Conservation (phyloP, 2,329 filamentous ascomycete genomes). For the Aphanocladium album region DNA sequence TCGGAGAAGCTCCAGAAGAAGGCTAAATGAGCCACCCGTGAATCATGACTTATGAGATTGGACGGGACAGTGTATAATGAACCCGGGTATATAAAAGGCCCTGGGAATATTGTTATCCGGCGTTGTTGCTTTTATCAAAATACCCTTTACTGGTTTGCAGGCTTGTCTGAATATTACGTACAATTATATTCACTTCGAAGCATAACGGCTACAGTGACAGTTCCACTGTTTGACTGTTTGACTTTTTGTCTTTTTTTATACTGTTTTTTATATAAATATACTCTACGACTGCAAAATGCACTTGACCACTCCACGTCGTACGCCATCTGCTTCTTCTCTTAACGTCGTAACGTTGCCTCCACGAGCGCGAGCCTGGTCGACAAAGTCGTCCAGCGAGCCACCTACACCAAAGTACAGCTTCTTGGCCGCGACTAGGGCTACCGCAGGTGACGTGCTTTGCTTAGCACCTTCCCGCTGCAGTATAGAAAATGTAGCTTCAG, state of each 20-base stretch:
- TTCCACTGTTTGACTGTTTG: background rate
- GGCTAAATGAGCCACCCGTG: background rate
- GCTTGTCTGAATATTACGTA: background rate
- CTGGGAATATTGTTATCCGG: background rate
- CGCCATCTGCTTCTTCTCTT: conserved; percentile 56
- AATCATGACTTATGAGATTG: background rate
- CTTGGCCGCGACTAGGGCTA: conserved; percentile 69
- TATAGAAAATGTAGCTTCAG: conserved; percentile 58
- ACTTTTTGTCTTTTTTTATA: too few species aligned
- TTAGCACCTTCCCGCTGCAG: conserved; percentile 40
- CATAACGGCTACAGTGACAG: background rate
- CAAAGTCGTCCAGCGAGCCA: conserved; percentile 73
- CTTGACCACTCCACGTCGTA: conserved; percentile 55
- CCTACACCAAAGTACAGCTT: conserved; percentile 80
- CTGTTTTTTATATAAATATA: background rate
- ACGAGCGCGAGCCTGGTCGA: conserved; percentile 43
- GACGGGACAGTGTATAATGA: background rate
- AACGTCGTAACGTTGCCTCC: conserved; percentile 47
- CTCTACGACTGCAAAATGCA: conserved; percentile 32
- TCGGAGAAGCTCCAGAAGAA: conserved; percentile 48
- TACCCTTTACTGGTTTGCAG: background rate
- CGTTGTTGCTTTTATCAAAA: background rate
- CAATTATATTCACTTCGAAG: background rate
- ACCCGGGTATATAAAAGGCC: background rate
- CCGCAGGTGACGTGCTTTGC: conserved; percentile 33